A percentile compares a stretch with the other conserved stretches of the same genome.
These are phyloP conservation scores for Coffea eugenioides DNA, from an alignment of 257 asterid species.

Conservation along the genomic window DNA sequence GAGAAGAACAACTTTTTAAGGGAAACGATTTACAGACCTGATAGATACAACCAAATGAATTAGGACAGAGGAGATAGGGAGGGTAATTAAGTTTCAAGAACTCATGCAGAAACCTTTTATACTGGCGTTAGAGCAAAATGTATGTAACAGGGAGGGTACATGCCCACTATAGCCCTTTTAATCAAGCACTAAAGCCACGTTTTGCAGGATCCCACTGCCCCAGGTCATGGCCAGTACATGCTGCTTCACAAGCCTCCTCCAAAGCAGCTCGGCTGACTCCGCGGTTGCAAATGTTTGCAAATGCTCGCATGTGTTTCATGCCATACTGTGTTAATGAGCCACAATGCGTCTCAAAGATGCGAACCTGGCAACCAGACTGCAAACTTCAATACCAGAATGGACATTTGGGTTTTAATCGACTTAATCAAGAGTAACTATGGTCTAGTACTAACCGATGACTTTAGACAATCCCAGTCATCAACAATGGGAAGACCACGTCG, in stretches of 20 bases:
- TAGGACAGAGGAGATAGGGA: too few species aligned
- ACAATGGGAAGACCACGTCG: slow-evolving; percentile 53
- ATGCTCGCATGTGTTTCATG: slow-evolving; percentile 86
- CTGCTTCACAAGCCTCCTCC: slow-evolving; percentile 63
- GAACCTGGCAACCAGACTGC: slow-evolving; percentile 34
- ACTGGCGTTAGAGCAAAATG: too few species aligned
- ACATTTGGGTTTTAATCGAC: too few species aligned
- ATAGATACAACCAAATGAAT: too few species aligned
- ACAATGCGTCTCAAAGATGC: slow-evolving; percentile 66
- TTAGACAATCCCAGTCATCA: slow-evolving; percentile 88
- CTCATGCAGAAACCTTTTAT: neutral
- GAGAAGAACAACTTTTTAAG: too few species aligned
- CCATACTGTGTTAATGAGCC: slow-evolving; percentile 78
- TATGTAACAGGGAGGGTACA: neutral
- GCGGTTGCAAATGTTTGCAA: slow-evolving; percentile 74
- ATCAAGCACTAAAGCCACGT: slow-evolving; percentile 56
- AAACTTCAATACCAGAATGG: neutral
- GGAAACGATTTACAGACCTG: too few species aligned
- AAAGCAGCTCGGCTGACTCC: slow-evolving; percentile 34
- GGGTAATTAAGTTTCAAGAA: too few species aligned
- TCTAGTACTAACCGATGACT: slow-evolving; percentile 26
- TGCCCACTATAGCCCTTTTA: neutral
- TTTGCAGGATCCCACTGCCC: slow-evolving; percentile 29
- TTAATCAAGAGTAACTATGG: neutral
- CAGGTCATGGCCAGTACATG: slow-evolving; percentile 38